phyloP scores from a whole-genome alignment of 148 eudicot species.

The Rhododendron vialii region DNA sequence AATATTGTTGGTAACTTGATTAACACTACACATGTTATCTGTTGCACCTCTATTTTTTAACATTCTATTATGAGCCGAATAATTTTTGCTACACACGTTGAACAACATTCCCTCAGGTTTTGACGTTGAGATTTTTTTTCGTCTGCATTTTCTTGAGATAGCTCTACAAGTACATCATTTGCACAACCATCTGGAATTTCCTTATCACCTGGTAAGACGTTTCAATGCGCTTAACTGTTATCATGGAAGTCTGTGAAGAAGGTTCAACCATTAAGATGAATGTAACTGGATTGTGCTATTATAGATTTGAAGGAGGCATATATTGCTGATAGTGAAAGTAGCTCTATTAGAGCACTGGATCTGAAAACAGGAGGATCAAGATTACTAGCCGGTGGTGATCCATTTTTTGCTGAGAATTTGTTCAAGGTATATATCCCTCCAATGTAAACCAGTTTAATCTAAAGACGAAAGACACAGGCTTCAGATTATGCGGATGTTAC shows the following conservation, averaged over 20 bases:
- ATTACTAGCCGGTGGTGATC: slow-evolving; percentile 89
- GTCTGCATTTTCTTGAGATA: slow-evolving; percentile 22
- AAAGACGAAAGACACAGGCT: background rate
- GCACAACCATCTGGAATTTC: slow-evolving; percentile 99
- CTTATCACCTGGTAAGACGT: slow-evolving; percentile 64
- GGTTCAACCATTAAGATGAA: background rate
- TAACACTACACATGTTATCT: background rate
- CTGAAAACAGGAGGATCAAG: slow-evolving; percentile 88
- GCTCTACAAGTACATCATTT: slow-evolving; percentile 79
- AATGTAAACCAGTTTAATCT: background rate
- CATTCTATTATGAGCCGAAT: background rate
- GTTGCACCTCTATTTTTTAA: background rate
- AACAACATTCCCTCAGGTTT: background rate
- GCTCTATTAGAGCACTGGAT: slow-evolving; percentile 89
- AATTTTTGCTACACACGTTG: background rate
- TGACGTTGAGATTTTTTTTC: background rate
- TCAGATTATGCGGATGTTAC: slow-evolving; percentile 2
- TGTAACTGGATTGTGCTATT: background rate
- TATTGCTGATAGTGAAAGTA: slow-evolving; percentile 98
- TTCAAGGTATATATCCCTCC: slow-evolving; percentile 50
- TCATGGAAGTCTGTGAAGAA: background rate
- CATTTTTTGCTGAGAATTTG: slow-evolving; percentile 77
- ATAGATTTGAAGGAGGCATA: slow-evolving; percentile 72
- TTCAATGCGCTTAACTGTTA: background rate
- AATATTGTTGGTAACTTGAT: background rate